Evolutionary conservation across 2,329 filamentous ascomycete genomes (phyloP), one percentile per base, ranked within the genome.

Genomic region (Aspergillus puulaauensis): DNA sequence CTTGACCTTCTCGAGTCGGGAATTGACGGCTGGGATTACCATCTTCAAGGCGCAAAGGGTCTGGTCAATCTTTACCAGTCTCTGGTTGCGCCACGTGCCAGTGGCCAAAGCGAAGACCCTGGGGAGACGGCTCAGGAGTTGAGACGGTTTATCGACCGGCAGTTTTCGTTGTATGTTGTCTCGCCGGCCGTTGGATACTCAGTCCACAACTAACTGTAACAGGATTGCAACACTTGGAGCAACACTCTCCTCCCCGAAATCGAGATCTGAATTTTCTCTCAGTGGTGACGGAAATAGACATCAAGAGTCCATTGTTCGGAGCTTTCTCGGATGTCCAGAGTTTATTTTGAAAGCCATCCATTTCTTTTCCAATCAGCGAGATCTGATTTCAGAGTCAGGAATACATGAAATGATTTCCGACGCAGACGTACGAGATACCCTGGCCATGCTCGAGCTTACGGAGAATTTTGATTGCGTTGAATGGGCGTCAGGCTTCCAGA

Each of bases 271-370:
- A 2, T 66, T 58, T 21, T 35, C 55, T 12, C 51, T 60, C 27
- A 17, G 19, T 3, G 40, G 63, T 6, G 60, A 64, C 7, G 46
- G 56, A 15, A 56, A 58, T 17, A 57, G 57, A n/a, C 51, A 51
- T 2, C 58, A 66, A 52, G 70, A 74, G 54, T 61, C 61, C 1
- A 64, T 72, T 9, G 69, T 74, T 43, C 55, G 65, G 24, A 73
- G 71, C 3, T 74, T 74, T 45, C 69, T 74, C 12, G 72, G 72
- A 9, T 74, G 72, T 45, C 72, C 72, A 0, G 69, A 67, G 37
- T 71, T 70, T 44, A 57, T 74, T 2, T 48, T 73, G 6, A 62
- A 58, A 27, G 67, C 65, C 11, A 68, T 73, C 4, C 67, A 67
- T 52, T 65, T 52, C 17, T 56, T 73, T 11, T 70, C 70, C 0